Percentiles rank a stretch among this genome's conserved stretches.
Conservation (phyloP, 805 yeast genomes). For the Candida ovalis region DNA sequence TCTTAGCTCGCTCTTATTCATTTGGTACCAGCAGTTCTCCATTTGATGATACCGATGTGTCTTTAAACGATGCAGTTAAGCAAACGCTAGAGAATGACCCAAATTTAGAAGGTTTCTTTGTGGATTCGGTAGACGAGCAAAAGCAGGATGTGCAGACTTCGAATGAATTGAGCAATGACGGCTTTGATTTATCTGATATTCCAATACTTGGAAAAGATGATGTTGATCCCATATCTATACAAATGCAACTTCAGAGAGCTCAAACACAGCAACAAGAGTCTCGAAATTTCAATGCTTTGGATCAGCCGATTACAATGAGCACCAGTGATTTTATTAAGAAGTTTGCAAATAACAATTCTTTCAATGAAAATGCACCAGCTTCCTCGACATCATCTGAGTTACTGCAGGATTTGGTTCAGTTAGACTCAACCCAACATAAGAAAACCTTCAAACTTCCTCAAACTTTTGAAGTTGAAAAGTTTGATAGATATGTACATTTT, state of each 20-base stretch:
- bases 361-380: constrained; percentile 3
- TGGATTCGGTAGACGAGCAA: not conserved
- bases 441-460: not conserved
- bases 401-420: not conserved
- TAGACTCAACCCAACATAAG: not conserved
- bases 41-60: constrained; percentile 13
- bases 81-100: constrained; percentile 27
- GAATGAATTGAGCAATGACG: constrained; percentile 8
- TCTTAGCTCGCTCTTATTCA: not conserved
- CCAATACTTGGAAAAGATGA: constrained; percentile 8
- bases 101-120: constrained; percentile 27
- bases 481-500: constrained; percentile 9
- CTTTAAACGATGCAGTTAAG: constrained; percentile 10
- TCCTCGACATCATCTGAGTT: not conserved
- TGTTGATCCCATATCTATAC: not conserved
- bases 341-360: constrained; percentile 7
- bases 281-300: not conserved
- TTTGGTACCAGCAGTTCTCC: constrained; percentile 12
- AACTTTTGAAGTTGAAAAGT: constrained; percentile 1
- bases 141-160: not conserved
- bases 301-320: constrained; percentile 21
- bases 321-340: constrained; percentile 18
- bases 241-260: not conserved
- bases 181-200: constrained; percentile 25
- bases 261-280: not conserved